Evolutionary conservation across 202 grass and related monocot species (phyloP).

Genomic region (Hordeum pubiflorum): DNA sequence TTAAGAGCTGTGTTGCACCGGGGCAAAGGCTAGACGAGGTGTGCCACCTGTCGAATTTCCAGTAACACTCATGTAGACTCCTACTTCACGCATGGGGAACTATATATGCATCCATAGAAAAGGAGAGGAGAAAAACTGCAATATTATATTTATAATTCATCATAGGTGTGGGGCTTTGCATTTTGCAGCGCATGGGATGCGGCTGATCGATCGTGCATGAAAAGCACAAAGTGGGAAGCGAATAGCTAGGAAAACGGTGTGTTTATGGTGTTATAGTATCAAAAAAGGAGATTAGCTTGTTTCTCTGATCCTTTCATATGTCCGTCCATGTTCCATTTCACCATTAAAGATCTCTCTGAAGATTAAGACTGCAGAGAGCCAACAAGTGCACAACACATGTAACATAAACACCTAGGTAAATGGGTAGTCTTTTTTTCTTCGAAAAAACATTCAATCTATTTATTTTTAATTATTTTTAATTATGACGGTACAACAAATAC

Average conservation of each 20-base stretch:
- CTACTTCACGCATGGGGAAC: not conserved
- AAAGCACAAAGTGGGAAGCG: slow-evolving; percentile 22
- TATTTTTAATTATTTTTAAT: too few species aligned
- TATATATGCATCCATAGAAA: not conserved
- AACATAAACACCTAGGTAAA: not conserved
- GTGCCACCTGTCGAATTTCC: slow-evolving; percentile 25
- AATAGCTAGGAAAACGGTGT: not conserved
- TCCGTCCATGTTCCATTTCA: not conserved
- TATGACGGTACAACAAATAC: too few species aligned
- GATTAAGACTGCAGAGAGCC: not conserved
- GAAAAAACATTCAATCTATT: too few species aligned
- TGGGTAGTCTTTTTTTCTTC: not conserved
- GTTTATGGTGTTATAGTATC: not conserved
- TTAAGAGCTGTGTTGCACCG: not conserved
- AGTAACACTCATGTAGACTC: slow-evolving; percentile 25
- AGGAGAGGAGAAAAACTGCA: not conserved
- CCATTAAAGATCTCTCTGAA: not conserved
- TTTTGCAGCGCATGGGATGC: slow-evolving; percentile 44
- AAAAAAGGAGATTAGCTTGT: slow-evolving; percentile 5
- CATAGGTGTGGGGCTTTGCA: slow-evolving; percentile 6
- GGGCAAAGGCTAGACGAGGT: not conserved
- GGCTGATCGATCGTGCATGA: slow-evolving; percentile 32
- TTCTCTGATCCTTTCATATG: not conserved
- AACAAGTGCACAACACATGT: too few species aligned
- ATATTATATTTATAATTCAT: slow-evolving; percentile 11